Base-by-base conservation (phyloP, 805 yeast genomes). In the Candida berthetii region DNA sequence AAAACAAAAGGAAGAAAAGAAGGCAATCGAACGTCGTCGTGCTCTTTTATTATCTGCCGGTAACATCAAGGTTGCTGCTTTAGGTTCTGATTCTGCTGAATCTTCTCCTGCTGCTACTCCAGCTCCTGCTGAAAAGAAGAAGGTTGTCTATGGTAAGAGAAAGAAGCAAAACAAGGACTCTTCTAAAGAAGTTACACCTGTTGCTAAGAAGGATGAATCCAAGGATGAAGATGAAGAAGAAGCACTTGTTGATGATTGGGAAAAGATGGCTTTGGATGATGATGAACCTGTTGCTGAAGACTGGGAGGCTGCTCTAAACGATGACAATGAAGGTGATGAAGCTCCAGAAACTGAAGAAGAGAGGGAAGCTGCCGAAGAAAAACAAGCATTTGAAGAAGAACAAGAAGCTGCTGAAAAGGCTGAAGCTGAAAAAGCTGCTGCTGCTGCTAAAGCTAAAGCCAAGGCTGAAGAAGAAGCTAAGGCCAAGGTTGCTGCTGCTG, bases 1-100 rank as follows among this genome's bases (percentile, higher is more conserved):
- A 71, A 91, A 90, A 61, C 99, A 93, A 72, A 88, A 85, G 66
- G 96, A 89, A 64, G 96, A 89, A 61, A 85, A 86, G 68, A 86
- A 81, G 41, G 64, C 81, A 33, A 77, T 82, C 55, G 97, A 91
- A 59, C 85, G 85, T 61, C 88, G 98, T 69, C 85, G 95, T 63
- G 85, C 85, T 49, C 89, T 82, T 55, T 71, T 91, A 47, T 72
- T 91, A 49, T 82, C 82, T 44, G 68, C 89, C 29, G 85, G 88
- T 47, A 78, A 79, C 57, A 73, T 89, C 36, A 68, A 67, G 36
- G 86, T 90, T 55, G 85, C 86, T 22, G 98, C 90, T 44, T 72
- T 90, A 47, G 70, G 69, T 25, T 66, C 55, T 37, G 58, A 57
- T 19, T 48, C 48, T 28, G 55, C 53, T 15, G 50, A 47, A 17